These are phyloP conservation scores for Davidsoniella neocaledoniae DNA, from an alignment of 2,329 filamentous ascomycete species.

Conservation along the genomic window DNA sequence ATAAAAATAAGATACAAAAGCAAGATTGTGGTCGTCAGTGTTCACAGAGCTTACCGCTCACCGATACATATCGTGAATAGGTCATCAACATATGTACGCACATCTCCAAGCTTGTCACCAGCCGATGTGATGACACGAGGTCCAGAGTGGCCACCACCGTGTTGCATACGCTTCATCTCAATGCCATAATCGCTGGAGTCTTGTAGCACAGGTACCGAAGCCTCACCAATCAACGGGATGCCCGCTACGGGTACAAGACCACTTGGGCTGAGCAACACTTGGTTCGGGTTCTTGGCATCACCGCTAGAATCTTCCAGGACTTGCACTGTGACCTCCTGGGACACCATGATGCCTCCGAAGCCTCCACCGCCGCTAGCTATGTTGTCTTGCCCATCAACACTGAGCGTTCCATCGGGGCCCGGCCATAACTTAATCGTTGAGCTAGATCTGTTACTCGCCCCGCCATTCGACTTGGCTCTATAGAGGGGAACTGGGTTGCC, in stretches of 20 bases:
- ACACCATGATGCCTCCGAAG: conserved; percentile 44
- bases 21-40: background rate
- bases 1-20: background rate
- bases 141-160: conserved; percentile 17
- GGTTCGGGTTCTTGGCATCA: conserved; percentile 12
- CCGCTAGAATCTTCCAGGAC: conserved; percentile 19
- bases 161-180: conserved; percentile 13
- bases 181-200: conserved; percentile 4
- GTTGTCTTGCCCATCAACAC: background rate
- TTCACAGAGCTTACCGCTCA: conserved; percentile 1
- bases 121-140: conserved; percentile 13
- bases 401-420: conserved; percentile 11
- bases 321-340: conserved; percentile 39
- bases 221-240: conserved; percentile 10
- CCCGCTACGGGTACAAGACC: conserved; percentile 1
- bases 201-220: background rate
- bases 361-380: conserved; percentile 10
- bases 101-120: conserved; percentile 21
- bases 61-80: conserved; percentile 17
- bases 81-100: conserved; percentile 29
- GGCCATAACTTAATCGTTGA: conserved; percentile 22
- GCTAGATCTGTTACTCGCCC: conserved; percentile 17
- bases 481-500: conserved; percentile 17
- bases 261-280: background rate
- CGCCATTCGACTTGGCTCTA: conserved; percentile 15